Evolutionary conservation across 768 basidiomycete genomes (phyloP).

Genomic region (Kwoniella sp.): DNA sequence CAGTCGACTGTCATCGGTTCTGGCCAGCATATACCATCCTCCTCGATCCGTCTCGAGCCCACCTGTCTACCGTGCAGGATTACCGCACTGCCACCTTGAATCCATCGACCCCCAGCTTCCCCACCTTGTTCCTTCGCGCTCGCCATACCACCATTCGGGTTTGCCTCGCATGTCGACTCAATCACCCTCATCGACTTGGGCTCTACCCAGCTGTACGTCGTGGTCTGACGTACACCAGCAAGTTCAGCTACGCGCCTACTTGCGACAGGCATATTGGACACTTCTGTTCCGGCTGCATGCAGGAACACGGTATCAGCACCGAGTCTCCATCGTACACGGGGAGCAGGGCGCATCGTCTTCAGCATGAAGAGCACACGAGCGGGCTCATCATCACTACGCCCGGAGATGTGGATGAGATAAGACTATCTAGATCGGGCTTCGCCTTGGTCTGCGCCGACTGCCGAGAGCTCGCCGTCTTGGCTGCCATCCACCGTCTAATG

Average conservation of each 20-base stretch:
- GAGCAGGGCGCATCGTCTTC: too few relatives aligned
- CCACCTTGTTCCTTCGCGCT: constrained; percentile 18
- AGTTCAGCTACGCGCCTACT: constrained; percentile 11
- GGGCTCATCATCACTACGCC: too few relatives aligned
- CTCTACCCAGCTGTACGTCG: constrained; percentile 9
- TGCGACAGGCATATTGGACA: constrained; percentile 14
- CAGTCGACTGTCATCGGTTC: constrained; percentile 23
- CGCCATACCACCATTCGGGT: constrained; percentile 9
- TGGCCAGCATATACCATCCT: constrained; percentile 16
- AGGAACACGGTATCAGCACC: constrained; percentile 2
- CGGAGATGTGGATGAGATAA: too few relatives aligned
- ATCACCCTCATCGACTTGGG: constrained; percentile 15
- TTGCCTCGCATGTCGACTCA: constrained; percentile 23
- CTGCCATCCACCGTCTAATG: too few relatives aligned
- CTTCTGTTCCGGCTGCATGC: constrained; percentile 13
- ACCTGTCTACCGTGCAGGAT: constrained; percentile 12
- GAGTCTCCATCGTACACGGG: too few relatives aligned
- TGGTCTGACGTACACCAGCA: constrained; percentile 1
- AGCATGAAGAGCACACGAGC: too few relatives aligned
- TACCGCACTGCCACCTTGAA: constrained; percentile 1
- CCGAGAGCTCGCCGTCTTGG: too few relatives aligned
- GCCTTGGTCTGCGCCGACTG: too few relatives aligned
- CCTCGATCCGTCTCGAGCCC: constrained; percentile 13
- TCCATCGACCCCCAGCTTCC: constrained; percentile 15
- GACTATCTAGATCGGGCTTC: too few relatives aligned